Conservation (phyloP, 805 yeast genomes). For the Metschnikowia continentalis region DNA sequence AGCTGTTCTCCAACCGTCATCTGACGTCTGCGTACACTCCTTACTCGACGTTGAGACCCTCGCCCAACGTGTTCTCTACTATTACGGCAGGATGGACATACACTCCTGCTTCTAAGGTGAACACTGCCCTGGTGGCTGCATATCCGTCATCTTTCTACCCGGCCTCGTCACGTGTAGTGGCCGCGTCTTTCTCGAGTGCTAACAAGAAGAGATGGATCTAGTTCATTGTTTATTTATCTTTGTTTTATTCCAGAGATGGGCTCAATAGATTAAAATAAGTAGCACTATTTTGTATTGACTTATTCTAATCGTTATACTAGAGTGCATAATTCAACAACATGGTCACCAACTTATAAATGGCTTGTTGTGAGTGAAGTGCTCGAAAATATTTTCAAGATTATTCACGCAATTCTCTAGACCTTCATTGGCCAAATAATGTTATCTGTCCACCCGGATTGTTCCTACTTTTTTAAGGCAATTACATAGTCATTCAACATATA, state of each 20-base stretch:
- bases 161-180: slow-evolving; percentile 50
- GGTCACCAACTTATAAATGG: no score
- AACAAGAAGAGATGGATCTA: slow-evolving; percentile 37
- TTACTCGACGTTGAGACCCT: slow-evolving; percentile 43
- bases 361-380: no score
- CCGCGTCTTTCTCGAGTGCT: slow-evolving; percentile 34
- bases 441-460: no score
- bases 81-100: slow-evolving; percentile 84
- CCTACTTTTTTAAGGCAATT: no score
- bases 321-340: no score
- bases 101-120: slow-evolving; percentile 55
- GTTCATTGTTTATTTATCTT: neutral
- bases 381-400: no score
- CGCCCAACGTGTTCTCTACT: slow-evolving; percentile 57
- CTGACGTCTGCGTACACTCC: slow-evolving; percentile 63
- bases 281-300: neutral
- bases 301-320: neutral
- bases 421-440: no score
- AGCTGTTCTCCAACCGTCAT: slow-evolving; percentile 60
- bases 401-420: no score
- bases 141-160: slow-evolving; percentile 62
- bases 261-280: neutral
- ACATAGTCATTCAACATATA: no score
- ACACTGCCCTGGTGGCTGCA: slow-evolving; percentile 69
- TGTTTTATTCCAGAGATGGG: neutral